A percentile compares a stretch with the other conserved stretches of the same genome.
phyloP scores from a whole-genome alignment of 2,329 filamentous ascomycete genomes.

The Colletotrichum euphorbiae region DNA sequence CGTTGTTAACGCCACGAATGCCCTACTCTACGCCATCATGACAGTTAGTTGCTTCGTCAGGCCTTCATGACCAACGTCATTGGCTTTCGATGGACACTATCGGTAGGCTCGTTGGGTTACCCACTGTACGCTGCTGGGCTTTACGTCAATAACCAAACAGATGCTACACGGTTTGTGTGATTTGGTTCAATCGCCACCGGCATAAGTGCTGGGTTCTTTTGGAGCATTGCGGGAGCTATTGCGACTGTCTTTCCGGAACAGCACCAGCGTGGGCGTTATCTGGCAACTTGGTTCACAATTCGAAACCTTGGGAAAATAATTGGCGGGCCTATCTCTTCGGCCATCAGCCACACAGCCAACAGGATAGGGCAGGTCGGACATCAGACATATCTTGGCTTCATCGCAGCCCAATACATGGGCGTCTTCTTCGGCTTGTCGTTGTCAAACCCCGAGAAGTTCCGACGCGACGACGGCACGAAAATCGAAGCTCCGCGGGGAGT shows the following conservation, averaged over 20 bases:
- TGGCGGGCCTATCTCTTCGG: slow-evolving; percentile 62
- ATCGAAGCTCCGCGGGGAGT: slow-evolving; percentile 47
- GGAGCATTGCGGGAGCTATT: slow-evolving; percentile 76
- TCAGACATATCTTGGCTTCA: slow-evolving; percentile 58
- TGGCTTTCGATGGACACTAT: slow-evolving; percentile 52
- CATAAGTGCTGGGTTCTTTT: slow-evolving; percentile 73
- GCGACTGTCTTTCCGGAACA: slow-evolving; percentile 73
- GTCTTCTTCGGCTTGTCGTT: slow-evolving; percentile 55
- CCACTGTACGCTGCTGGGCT: slow-evolving; percentile 71
- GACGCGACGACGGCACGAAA: slow-evolving; percentile 54
- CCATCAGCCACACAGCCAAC: slow-evolving; percentile 52
- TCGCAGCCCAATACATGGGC: slow-evolving; percentile 60
- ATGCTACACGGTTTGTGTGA: slow-evolving; percentile 56
- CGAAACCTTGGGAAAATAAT: slow-evolving; percentile 58
- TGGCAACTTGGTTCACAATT: slow-evolving; percentile 62
- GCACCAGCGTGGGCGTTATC: slow-evolving; percentile 66
- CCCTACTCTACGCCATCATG: slow-evolving; percentile 58
- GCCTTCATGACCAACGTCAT: slow-evolving; percentile 52
- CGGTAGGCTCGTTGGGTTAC: slow-evolving; percentile 66
- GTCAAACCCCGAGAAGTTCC: slow-evolving; percentile 58
- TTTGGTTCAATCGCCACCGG: slow-evolving; percentile 50
- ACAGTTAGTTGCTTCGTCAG: slow-evolving; percentile 56
- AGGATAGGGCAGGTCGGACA: slow-evolving; percentile 52
- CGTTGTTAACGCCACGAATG: slow-evolving; percentile 58
- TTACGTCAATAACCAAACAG: slow-evolving; percentile 69